Conservation (phyloP, 2,329 filamentous ascomycete genomes). For the Aspergillus terreus region DNA sequence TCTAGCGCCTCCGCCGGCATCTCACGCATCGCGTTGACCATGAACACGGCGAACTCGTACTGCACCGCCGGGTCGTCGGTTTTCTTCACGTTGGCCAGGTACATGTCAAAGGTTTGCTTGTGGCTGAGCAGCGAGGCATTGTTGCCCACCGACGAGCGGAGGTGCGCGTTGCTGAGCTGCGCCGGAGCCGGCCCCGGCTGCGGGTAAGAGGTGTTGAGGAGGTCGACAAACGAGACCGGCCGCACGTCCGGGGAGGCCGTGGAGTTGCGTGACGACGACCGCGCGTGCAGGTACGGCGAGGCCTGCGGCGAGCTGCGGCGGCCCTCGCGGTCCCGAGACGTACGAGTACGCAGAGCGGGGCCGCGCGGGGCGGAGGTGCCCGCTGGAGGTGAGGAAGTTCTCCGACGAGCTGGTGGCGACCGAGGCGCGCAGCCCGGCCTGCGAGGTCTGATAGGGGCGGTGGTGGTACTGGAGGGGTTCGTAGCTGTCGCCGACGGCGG, state of each 20-base stretch:
- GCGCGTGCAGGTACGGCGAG: constrained; percentile 46
- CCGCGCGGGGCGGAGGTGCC: constrained; percentile 58
- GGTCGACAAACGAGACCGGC: constrained; percentile 59
- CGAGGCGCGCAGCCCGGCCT: constrained; percentile 22
- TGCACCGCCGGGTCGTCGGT: constrained; percentile 85
- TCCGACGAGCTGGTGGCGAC: constrained; percentile 42
- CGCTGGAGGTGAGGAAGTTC: constrained; percentile 51
- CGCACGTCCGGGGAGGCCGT: constrained; percentile 55
- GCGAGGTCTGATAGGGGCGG: constrained; percentile 40
- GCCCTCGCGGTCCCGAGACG: constrained; percentile 68
- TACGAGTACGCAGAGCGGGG: constrained; percentile 75
- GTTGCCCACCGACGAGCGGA: constrained; percentile 75
- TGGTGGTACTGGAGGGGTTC: constrained; percentile 53
- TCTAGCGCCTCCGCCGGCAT: constrained; percentile 54
- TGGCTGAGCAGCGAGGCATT: constrained; percentile 89
- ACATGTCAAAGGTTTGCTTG: constrained; percentile 96
- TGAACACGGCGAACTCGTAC: constrained; percentile 93
- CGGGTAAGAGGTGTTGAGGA: constrained; percentile 69
- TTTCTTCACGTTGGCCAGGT: constrained; percentile 94
- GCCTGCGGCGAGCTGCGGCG: constrained; percentile 54
- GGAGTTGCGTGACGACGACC: constrained; percentile 49
- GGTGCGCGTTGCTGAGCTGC: constrained; percentile 72
- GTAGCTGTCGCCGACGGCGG: constrained; percentile 33
- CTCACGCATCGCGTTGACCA: constrained; percentile 85
- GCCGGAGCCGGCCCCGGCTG: constrained; percentile 66